These are phyloP conservation scores for Phytophthora pseudosyringae DNA, from an alignment of 352 stramenopile genomes.

Conservation along the genomic window DNA sequence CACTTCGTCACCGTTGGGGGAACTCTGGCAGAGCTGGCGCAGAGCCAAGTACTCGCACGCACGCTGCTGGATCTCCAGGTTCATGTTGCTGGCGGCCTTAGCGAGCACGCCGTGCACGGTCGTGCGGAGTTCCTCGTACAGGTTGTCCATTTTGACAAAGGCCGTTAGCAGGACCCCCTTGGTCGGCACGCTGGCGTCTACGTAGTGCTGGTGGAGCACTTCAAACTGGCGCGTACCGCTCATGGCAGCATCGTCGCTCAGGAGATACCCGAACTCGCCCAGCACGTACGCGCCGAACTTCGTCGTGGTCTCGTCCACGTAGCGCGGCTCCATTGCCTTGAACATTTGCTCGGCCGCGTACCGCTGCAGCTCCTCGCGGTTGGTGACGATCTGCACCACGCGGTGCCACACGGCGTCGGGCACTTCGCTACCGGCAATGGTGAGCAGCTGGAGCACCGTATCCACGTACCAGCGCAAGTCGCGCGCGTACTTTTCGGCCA, in stretches of 20 bases:
- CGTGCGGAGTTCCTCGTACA: slow-evolving; percentile 86
- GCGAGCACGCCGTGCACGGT: slow-evolving; percentile 94
- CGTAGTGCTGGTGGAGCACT: slow-evolving; percentile 97
- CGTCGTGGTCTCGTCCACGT: slow-evolving; percentile 96
- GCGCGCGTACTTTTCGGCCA: slow-evolving; percentile 97
- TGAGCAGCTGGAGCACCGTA: slow-evolving; percentile 97
- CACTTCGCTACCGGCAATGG: slow-evolving; percentile 92
- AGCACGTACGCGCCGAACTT: slow-evolving; percentile 96
- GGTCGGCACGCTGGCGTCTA: slow-evolving; percentile 80
- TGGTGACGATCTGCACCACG: slow-evolving; percentile 99
- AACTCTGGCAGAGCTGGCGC: slow-evolving; percentile 64
- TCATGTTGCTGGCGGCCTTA: slow-evolving; percentile 92
- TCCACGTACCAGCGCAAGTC: slow-evolving; percentile 98
- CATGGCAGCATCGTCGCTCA: slow-evolving; percentile 90
- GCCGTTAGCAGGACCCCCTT: slow-evolving; percentile 95
- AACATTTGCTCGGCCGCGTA: slow-evolving; percentile 97
- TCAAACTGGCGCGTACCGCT: slow-evolving; percentile 94
- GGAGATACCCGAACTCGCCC: slow-evolving; percentile 97
- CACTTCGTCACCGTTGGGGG: slow-evolving; percentile 58
- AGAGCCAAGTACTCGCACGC: slow-evolving; percentile 96
- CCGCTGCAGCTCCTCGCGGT: slow-evolving; percentile 95
- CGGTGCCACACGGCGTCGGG: slow-evolving; percentile 98
- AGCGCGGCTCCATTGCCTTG: slow-evolving; percentile 92
- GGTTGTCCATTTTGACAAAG: slow-evolving; percentile 96
- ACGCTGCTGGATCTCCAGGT: slow-evolving; percentile 98